A percentile compares a stretch with the other conserved stretches of the same genome.
Evolutionary conservation across 202 grass and related monocot genomes (phyloP).

Genomic region (Musa balbisiana): DNA sequence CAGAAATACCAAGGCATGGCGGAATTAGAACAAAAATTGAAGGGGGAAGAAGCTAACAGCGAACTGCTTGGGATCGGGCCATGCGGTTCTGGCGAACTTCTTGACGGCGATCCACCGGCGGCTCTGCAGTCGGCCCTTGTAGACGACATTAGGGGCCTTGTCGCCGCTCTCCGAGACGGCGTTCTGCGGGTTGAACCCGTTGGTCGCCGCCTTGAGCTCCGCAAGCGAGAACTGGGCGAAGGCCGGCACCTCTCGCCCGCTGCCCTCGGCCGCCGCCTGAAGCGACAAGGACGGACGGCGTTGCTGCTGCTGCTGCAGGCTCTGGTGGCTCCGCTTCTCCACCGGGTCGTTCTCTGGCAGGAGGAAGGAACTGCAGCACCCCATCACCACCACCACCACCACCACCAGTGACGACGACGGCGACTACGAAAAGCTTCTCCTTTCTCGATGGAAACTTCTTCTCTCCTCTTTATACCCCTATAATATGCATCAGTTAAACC

Average conservation of each 20-base stretch:
- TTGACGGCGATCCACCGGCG: slow-evolving; percentile 80
- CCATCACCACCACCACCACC: slow-evolving; percentile 6
- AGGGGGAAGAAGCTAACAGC: slow-evolving; percentile 39
- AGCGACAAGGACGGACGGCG: slow-evolving; percentile 4
- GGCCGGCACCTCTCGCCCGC: slow-evolving; percentile 18
- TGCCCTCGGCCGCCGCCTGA: neutral
- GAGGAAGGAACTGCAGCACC: neutral
- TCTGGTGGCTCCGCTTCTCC: slow-evolving; percentile 6
- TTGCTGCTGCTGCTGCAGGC: neutral
- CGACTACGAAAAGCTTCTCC: neutral
- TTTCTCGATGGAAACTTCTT: slow-evolving; percentile 9
- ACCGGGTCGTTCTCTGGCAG: neutral
- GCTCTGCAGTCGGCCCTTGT: slow-evolving; percentile 49
- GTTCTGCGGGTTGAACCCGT: slow-evolving; percentile 28
- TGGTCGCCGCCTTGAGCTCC: slow-evolving; percentile 28
- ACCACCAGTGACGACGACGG: neutral
- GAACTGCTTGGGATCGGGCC: slow-evolving; percentile 98
- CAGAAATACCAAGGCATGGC: slow-evolving; percentile 7
- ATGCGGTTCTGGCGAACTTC: slow-evolving; percentile 80
- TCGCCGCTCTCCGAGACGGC: slow-evolving; percentile 32
- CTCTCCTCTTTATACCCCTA: slow-evolving; percentile 1
- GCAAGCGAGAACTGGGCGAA: slow-evolving; percentile 32
- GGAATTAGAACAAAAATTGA: slow-evolving; percentile 13
- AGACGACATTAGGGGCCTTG: slow-evolving; percentile 45
- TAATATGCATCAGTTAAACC: slow-evolving; percentile 9